phyloP scores from a whole-genome alignment of 331 rosid genomes.

The Malus hybrid region DNA sequence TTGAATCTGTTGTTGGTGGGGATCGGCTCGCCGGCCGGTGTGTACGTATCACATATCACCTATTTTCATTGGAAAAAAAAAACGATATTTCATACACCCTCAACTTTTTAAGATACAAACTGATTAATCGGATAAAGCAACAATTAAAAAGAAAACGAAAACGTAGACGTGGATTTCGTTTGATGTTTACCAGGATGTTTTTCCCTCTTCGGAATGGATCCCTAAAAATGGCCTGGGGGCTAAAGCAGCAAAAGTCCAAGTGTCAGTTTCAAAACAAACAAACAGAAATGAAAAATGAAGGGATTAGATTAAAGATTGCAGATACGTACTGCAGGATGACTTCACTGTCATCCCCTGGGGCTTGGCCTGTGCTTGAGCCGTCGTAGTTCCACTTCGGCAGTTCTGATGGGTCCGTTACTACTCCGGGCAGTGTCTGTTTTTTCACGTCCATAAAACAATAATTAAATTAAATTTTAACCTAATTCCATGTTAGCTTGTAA shows the following conservation, averaged over 20 bases:
- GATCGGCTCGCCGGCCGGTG: conserved; percentile 44
- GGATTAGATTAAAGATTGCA: not conserved
- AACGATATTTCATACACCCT: not conserved
- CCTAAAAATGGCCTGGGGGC: conserved; percentile 42
- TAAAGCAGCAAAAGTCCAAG: not conserved
- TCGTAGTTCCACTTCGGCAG: conserved; percentile 54
- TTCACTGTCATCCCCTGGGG: conserved; percentile 46
- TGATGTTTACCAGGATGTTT: conserved; percentile 29
- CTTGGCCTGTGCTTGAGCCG: conserved; percentile 51
- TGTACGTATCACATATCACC: conserved; percentile 47
- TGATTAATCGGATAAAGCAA: too few relatives aligned
- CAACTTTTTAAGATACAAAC: too few relatives aligned
- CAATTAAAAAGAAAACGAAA: too few relatives aligned
- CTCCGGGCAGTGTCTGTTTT: conserved; percentile 38
- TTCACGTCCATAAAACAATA: not conserved
- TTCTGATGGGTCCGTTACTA: conserved; percentile 31
- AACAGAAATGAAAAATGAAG: not conserved
- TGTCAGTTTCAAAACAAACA: not conserved
- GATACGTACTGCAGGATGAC: conserved; percentile 38
- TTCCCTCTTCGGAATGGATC: conserved; percentile 42
- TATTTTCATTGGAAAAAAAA: not conserved
- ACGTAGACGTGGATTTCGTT: not conserved
- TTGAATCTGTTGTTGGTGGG: conserved; percentile 39
- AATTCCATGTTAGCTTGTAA: not conserved
- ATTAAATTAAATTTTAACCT: too few relatives aligned